Base-by-base conservation (phyloP, 306 rosid species). In the Sicyos baderoa region DNA sequence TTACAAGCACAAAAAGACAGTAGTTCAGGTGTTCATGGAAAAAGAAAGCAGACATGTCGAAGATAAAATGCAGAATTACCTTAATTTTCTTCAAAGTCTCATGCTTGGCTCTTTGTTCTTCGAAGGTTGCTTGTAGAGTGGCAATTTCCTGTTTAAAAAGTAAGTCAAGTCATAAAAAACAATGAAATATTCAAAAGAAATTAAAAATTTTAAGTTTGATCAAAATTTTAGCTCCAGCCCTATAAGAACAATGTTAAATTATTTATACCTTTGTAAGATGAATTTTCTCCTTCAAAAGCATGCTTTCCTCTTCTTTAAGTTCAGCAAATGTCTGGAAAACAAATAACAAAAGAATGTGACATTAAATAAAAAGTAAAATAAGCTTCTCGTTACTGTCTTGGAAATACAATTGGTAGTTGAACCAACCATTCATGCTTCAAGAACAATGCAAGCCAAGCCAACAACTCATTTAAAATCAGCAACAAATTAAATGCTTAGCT, bases 271-370 rank as follows among this genome's bases (percentile, higher is more conserved):
- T 85, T 65, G 67, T 73, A 68, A 93, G 68, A 73, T 69, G 42
- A 56, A 70, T 61, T 72, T 79, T 88, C 84, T 88, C 94, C 75
- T 85, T 84, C 79, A 89, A 76, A 79, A 93, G 84, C 29, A 87
- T 79, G 77, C 65, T 76, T 75, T 89, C 97, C 86, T 85, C 91
- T 76, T 92, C 95, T 73, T 87, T 86, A 7, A 89, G 88, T 81
- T 92, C 91, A 37, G 91, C 87, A 77, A 81, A 81, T 9, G 91
- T 83, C 98, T 92, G n/a, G 15, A 49, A 48, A 14, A 47, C 27
- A 65, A 44, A 44, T 40, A 45, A 42, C 0, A 63, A 27, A 56
- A 49, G 72, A 40, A 47, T 47, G 15, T 21, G 2, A 21, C 56
- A 67, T 67, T 16, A 67, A 66, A 67, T 48, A 15, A 14, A 14